Evolutionary conservation across 2,329 filamentous ascomycete genomes (phyloP), one percentile per base, ranked within the genome.

Genomic region (Aspergillus sp.): DNA sequence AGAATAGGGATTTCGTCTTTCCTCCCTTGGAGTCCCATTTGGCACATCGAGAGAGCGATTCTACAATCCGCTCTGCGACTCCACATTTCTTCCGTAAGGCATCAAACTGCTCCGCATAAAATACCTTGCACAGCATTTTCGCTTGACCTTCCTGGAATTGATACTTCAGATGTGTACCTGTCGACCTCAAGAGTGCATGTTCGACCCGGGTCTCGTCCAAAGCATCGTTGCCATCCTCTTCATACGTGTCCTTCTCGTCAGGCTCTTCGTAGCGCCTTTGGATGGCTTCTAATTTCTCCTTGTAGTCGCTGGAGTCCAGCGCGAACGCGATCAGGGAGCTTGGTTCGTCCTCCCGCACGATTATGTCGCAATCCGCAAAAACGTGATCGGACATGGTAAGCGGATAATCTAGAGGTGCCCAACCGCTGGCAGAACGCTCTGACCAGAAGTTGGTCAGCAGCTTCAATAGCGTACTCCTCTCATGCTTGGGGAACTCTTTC

Each of bases 11-110:
- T 73, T 97, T 97, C 2, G 94, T 97, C 78, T 99, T 99, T 66
- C 95, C 95, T 23, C 95, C 96, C 73, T 96, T 96, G 3, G 92
- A 96, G 77, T 99, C 95, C 91, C 94, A 99, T 75, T 98, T 97
- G 19, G 96, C 84, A 77, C 96, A 99, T 19, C 95, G 88, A 7
- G 95, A 98, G 21, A 99, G 81, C 1, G 93, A 97, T 73, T 99
- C 95, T 25, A 98, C 88, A 66, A 99, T 96, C 38, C 95, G 90
- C 71, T 98, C 93, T 1, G 92, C 88, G 8, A 97, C 90, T 15
- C 94, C 94, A 66, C 94, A 98, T 76, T 96, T 97, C 59, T 91
- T 86, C 58, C 95, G 88, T 41, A 99, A 83, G 3, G 95, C 95
- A 77, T 99, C 95, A 68, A 99, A 99, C 64, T 97, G 95, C 75